Conservation (phyloP, 2,329 filamentous ascomycete genomes). For the Graphilbum ipis-grandicollis region DNA sequence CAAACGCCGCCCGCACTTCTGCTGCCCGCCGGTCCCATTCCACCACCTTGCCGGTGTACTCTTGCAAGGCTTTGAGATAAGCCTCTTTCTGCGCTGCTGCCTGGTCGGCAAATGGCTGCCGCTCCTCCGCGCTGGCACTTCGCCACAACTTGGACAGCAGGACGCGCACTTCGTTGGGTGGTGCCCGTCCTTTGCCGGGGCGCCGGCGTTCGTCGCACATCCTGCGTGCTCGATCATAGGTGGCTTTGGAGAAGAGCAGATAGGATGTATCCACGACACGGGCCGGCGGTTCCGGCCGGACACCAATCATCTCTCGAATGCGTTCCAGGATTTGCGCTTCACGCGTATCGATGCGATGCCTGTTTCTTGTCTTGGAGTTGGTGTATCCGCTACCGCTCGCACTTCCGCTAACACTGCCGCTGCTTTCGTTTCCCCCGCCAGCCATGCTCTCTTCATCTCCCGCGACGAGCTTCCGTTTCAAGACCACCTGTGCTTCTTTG, state of each 20-base stretch:
- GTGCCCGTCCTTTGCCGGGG: constrained; percentile 43
- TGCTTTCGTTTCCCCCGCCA: constrained; percentile 1
- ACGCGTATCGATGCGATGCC: constrained; percentile 37
- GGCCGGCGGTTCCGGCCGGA: constrained; percentile 52
- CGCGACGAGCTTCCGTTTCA: constrained; percentile 34
- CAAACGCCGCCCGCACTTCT: constrained; percentile 33
- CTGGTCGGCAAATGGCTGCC: constrained; percentile 61
- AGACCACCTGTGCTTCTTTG: constrained; percentile 28
- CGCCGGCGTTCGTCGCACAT: constrained; percentile 49
- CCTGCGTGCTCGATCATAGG: constrained; percentile 44
- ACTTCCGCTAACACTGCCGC: constrained; percentile 8
- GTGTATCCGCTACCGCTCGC: constrained; percentile 20
- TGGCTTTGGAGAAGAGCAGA: constrained; percentile 68
- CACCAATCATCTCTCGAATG: constrained; percentile 45
- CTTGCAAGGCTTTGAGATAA: constrained; percentile 39
- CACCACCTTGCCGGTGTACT: constrained; percentile 41
- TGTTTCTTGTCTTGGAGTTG: constrained; percentile 14
- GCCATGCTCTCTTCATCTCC: constrained; percentile 5
- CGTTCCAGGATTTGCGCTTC: constrained; percentile 35
- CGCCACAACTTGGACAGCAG: constrained; percentile 88
- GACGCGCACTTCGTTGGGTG: constrained; percentile 67
- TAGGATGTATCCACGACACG: constrained; percentile 74
- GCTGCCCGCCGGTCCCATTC: constrained; percentile 57
- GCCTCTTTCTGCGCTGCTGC: constrained; percentile 52
- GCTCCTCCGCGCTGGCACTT: constrained; percentile 50